Evolutionary conservation across 371 early-diverging fungal species (phyloP).

Genomic region (Nosema muscidifuracis): DNA sequence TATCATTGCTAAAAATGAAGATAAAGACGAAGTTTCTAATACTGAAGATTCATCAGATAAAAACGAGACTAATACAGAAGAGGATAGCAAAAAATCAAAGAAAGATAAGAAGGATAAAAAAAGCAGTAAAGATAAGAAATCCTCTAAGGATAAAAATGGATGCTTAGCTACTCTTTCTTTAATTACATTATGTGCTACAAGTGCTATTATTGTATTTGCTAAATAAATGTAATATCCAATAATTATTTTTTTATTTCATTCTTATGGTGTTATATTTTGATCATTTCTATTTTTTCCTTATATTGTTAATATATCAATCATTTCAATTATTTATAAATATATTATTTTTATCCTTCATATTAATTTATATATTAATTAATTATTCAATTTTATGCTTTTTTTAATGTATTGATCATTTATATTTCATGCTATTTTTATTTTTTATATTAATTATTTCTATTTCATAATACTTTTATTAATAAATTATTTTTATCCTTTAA

Average conservation of each 20-base stretch:
- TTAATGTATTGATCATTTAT: no score
- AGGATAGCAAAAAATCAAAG: background rate
- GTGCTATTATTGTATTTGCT: background rate
- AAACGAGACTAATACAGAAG: background rate
- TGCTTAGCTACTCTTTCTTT: background rate
- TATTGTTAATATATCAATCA: background rate
- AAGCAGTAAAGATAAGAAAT: background rate
- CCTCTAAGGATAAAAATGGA: background rate
- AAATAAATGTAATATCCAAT: background rate
- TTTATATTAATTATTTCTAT: no score
- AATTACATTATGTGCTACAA: background rate
- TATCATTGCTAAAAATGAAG: background rate
- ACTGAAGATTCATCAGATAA: background rate
- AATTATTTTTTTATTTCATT: no score
- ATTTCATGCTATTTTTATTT: no score
- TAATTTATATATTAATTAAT: no score
- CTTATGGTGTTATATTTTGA: no score
- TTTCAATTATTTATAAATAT: no score
- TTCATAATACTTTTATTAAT: no score
- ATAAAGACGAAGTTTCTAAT: background rate
- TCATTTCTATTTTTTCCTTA: no score
- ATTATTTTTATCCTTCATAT: no score
- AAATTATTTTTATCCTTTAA: no score
- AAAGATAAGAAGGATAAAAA: background rate
- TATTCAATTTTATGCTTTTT: no score